A percentile compares a stretch with the other conserved stretches of the same genome.
Conservation (phyloP, 2,329 filamentous ascomycete genomes). For the Sclerotinia sclerotiorum region DNA sequence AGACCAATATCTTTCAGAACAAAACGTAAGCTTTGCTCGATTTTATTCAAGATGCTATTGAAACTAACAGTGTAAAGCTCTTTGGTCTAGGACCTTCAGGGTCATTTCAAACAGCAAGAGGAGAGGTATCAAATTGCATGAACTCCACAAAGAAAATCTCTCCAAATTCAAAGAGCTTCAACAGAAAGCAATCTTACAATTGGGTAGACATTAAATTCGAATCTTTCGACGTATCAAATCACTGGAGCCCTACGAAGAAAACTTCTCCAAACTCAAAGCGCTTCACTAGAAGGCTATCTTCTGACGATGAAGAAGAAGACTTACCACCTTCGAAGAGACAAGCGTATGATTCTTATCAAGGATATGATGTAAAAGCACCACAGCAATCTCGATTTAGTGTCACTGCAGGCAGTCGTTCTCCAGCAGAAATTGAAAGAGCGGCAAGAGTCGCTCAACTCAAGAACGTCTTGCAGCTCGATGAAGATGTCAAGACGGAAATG, state of each 20-base stretch:
- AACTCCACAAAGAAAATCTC: not conserved
- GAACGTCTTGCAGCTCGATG: no score
- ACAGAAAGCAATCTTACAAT: not conserved
- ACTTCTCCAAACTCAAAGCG: not conserved
- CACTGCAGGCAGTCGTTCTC: not conserved
- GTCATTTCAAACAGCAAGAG: not conserved
- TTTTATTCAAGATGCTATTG: not conserved
- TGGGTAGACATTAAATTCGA: no score
- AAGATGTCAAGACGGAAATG: no score
- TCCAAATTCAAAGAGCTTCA: not conserved
- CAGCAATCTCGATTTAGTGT: not conserved
- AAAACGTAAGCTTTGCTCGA: not conserved
- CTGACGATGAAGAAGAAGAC: not conserved
- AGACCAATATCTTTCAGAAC: not conserved
- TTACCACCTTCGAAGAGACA: not conserved
- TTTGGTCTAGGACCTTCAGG: no score
- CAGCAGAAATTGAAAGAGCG: no score
- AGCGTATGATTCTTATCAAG: not conserved
- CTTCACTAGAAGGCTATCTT: not conserved
- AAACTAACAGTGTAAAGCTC: not conserved
- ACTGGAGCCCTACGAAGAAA: not conserved
- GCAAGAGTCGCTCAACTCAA: no score
- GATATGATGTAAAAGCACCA: not conserved
- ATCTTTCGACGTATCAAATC: no score
- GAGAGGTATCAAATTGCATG: not conserved